Conservation (phyloP, 2,329 filamentous ascomycete genomes). For the Pestalotiopsis sp. region DNA sequence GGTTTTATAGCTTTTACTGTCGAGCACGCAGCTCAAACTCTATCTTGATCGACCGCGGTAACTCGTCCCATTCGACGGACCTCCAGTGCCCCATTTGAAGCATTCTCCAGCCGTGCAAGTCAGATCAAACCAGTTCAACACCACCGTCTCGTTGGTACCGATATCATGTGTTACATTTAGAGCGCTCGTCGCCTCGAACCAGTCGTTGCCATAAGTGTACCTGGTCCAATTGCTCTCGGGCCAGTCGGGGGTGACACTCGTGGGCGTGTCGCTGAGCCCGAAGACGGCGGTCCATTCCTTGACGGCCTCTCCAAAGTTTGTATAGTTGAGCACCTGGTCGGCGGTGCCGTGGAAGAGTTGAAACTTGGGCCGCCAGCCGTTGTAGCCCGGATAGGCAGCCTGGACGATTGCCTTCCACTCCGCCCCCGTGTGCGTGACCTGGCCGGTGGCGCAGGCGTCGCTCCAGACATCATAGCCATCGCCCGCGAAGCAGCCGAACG, state of each 20-base stretch:
- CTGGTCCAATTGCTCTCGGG: slow-evolving; percentile 40
- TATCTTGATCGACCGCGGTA: not conserved
- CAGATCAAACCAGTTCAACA: slow-evolving; percentile 40
- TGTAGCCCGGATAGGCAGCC: slow-evolving; percentile 52
- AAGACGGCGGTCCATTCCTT: slow-evolving; percentile 54
- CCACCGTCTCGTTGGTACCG: slow-evolving; percentile 38
- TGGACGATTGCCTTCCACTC: slow-evolving; percentile 39
- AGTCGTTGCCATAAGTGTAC: slow-evolving; percentile 37
- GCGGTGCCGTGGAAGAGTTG: slow-evolving; percentile 59
- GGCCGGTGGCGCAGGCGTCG: slow-evolving; percentile 51
- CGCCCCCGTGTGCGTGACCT: slow-evolving; percentile 37
- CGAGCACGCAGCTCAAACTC: not conserved
- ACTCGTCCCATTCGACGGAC: not conserved
- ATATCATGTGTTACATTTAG: slow-evolving; percentile 42
- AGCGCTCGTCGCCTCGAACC: slow-evolving; percentile 44
- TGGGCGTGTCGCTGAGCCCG: slow-evolving; percentile 33
- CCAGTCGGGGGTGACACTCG: slow-evolving; percentile 30
- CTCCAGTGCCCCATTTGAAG: slow-evolving; percentile 39
- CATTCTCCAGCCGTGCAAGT: slow-evolving; percentile 33
- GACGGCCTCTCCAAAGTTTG: slow-evolving; percentile 56
- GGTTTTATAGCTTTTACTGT: not conserved
- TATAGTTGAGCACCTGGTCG: slow-evolving; percentile 53
- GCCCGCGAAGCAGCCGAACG: slow-evolving; percentile 52
- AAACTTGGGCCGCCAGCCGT: slow-evolving; percentile 54
- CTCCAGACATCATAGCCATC: slow-evolving; percentile 50